Percentiles rank a stretch among this genome's conserved stretches.
These are phyloP conservation scores for Microsporum ferrugineum DNA, from an alignment of 2,329 filamentous ascomycete species.

Conservation along the genomic window DNA sequence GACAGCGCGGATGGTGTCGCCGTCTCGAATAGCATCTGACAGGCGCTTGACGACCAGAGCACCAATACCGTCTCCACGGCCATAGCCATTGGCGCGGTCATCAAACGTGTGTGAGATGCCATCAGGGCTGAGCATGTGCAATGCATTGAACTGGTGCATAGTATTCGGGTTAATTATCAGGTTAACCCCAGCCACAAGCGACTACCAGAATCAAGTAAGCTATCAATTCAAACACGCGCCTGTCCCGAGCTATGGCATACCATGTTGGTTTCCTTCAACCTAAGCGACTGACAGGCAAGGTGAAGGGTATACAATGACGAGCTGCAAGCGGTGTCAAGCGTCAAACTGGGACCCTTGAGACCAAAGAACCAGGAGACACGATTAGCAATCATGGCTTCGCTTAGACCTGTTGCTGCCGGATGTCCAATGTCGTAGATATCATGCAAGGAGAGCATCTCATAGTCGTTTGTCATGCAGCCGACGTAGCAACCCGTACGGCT, in stretches of 20 bases:
- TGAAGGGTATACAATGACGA: conserved; percentile 4
- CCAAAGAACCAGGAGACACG: conserved; percentile 13
- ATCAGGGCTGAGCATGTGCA: conserved; percentile 17
- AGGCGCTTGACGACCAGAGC: conserved; percentile 25
- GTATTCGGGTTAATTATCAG: conserved; percentile 24
- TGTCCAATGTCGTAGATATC: not conserved
- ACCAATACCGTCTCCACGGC: conserved; percentile 26
- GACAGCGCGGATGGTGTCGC: conserved; percentile 26
- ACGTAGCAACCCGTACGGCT: conserved; percentile 11
- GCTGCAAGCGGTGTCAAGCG: conserved; percentile 11
- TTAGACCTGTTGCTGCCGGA: not conserved
- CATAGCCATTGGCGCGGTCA: conserved; percentile 25
- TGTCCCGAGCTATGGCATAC: not conserved
- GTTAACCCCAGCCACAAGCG: not conserved
- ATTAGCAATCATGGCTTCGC: conserved; percentile 3
- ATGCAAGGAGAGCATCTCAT: not conserved
- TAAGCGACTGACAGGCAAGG: conserved; percentile 1
- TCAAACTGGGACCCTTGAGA: conserved; percentile 7
- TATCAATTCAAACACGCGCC: not conserved
- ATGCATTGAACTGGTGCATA: conserved; percentile 25
- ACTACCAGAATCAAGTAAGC: not conserved
- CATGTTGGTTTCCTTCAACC: not conserved
- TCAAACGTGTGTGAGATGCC: conserved; percentile 19
- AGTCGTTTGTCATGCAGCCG: conserved; percentile 13
- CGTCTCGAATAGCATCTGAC: conserved; percentile 22